These are phyloP conservation scores for Oryza longistaminata DNA, from an alignment of 176 grass and related monocot genomes.

Conservation along the genomic window DNA sequence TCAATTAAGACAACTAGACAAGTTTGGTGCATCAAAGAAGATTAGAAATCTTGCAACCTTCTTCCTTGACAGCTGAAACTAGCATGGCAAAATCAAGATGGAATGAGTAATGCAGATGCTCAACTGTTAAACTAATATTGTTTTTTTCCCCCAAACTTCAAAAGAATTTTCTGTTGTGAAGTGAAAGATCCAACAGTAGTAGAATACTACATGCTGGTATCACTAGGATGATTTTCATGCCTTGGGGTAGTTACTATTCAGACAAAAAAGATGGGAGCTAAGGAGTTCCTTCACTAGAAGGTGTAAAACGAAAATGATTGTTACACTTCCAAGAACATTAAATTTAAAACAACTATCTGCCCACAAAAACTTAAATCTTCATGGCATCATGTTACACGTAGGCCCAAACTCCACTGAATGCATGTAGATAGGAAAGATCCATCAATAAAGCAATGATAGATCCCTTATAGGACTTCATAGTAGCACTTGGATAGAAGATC, in stretches of 20 bases:
- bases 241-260: background rate
- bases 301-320: background rate
- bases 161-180: background rate
- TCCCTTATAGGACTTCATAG: background rate
- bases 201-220: background rate
- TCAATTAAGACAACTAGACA: background rate
- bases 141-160: background rate
- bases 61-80: constrained; percentile 27
- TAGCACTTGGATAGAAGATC: background rate
- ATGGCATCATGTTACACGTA: background rate
- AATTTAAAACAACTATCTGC: constrained; percentile 1
- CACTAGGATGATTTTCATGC: background rate
- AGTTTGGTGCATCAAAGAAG: background rate
- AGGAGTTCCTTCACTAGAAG: background rate
- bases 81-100: constrained; percentile 8
- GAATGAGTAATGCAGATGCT: background rate
- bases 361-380: background rate
- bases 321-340: background rate
- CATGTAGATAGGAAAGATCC: background rate
- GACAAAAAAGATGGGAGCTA: background rate
- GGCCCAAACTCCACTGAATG: background rate
- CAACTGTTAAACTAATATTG: constrained; percentile 8
- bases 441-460: background rate
- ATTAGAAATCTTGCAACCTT: background rate
- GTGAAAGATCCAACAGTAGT: background rate